Base-by-base conservation (phyloP, 495 filamentous ascomycete species). In the Aspergillus nanangensis region DNA sequence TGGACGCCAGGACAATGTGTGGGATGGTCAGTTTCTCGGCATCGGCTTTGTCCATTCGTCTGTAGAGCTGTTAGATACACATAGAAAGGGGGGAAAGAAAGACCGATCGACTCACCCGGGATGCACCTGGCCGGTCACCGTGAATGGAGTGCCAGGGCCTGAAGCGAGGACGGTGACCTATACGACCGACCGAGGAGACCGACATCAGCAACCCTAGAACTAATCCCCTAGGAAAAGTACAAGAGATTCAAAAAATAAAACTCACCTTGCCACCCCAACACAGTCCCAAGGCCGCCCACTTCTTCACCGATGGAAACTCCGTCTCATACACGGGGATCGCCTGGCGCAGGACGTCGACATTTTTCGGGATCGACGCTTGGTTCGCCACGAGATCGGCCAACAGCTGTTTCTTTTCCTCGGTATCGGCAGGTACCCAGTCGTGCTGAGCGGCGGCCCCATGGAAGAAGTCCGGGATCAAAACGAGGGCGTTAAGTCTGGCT, bases 1-100 rank as follows among this genome's bases (percentile, higher is more conserved):
- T 70, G 2, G 78, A 79, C 13, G 79, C 70, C 2, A 81, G 63
- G 8, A 70, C 53, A 43, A 81, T 63, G 39, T 82, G 76, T 1
- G 80, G 79, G 24, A 80, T 71, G 2, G 65, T 61, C 17, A 78
- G 31, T 0, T 57, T 63, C 47, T 65, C 53, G 0, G 71, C 74
- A 38, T 83, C 77, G 4, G 56, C 62, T 5, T 41, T 48, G 5
- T 62, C 69, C 33, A 77, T 53, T 1, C 54, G 47, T 8, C 73
- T 78, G 31, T 25, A 5, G 11, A 38, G 20, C 8, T 35, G 13
- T 38, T 25, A 48, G 38, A n/a, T n/a, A n/a, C n/a, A n/a, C n/a
- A 22, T 2, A 21, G 13, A 4, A 17, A 3, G 15, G 18, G 27
- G 25, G 35, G 17, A 23, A 10, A 25, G 11, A 46, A 13, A 43